Evolutionary conservation across 495 filamentous ascomycete species (phyloP), one percentile per base, ranked within the genome.

Genomic region (Xylaria venustula): DNA sequence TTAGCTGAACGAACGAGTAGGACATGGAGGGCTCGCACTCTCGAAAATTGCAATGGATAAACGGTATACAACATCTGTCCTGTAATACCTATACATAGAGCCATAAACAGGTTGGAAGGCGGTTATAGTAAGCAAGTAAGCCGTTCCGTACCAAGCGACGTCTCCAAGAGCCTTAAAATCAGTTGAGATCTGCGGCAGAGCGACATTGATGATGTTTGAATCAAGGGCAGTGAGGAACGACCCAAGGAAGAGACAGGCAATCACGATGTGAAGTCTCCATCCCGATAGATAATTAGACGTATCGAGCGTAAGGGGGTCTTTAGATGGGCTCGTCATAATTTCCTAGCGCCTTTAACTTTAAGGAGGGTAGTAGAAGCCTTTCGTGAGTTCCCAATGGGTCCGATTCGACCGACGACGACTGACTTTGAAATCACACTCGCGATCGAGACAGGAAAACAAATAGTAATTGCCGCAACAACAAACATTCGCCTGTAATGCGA

Each of bases 111-210:
- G 74, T 45, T 79, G 75, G 19, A 81, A 73, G 28, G 71, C 69
- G 25, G 73, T 73, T n/a, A 73, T 66, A 1, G 80, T 79, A 3
- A 86, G 65, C 7, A 83, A 59, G 60, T 85, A 84, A 2, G 73
- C 72, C 40, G 69, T 75, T 0, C 70, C 72, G 48, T 79, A 83
- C 81, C 79, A 83, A 9, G 67, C 76, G 15, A 77, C 63, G 41
- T 79, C 75, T 20, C 60, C 55, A 17, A 71, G 57, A 4, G 76
- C 61, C 8, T 73, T 51, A 50, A 80, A 79, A 2, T 73, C 66
- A 50, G 42, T 23, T 3, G 42, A 20, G 3, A 45, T 45, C 5
- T 20, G n/a, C 3, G 42, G 42, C 3, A 45, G 19, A 20, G 42
- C 42, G 11, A 45, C 42, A 20, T 20, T 20, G 42, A 45, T 45